phyloP scores from a whole-genome alignment of 805 yeast genomes.

The Cyberlindnera xishuangbannaensis region DNA sequence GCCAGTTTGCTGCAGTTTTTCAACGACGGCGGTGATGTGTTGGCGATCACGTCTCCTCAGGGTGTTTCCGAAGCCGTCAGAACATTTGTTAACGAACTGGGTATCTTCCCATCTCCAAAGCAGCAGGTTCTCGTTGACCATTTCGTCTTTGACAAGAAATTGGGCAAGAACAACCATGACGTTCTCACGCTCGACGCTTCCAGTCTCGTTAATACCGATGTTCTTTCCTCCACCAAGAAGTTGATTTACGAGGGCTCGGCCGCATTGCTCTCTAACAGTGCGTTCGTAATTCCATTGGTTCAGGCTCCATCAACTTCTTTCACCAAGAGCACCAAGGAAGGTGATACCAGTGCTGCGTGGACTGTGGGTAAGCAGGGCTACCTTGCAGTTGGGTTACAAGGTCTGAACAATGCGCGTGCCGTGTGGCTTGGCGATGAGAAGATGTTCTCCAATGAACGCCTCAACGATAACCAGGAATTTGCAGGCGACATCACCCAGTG shows the following conservation, averaged over 20 bases:
- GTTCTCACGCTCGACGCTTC: conserved; percentile 14
- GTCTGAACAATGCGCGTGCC: conserved; percentile 69
- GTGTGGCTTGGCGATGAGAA: conserved; percentile 73
- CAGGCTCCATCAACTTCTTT: conserved; percentile 61
- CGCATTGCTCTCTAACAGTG: conserved; percentile 66
- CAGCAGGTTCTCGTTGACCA: conserved; percentile 61
- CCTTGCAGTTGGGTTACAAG: conserved; percentile 74
- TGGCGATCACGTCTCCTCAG: conserved; percentile 51
- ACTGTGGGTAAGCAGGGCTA: conserved; percentile 75
- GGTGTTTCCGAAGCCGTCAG: conserved; percentile 58
- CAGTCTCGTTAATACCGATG: conserved; percentile 15
- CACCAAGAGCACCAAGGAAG: conserved; percentile 43
- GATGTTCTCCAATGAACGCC: conserved; percentile 39
- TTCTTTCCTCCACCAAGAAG: conserved; percentile 22
- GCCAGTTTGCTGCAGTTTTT: conserved; percentile 53
- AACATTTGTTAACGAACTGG: conserved; percentile 68
- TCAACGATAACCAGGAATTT: conserved; percentile 29
- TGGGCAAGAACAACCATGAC: conserved; percentile 23
- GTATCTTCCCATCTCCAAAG: conserved; percentile 78
- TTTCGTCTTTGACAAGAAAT: conserved; percentile 37
- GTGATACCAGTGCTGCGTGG: conserved; percentile 56
- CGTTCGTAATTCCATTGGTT: conserved; percentile 63
- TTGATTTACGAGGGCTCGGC: conserved; percentile 49
- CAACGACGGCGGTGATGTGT: conserved; percentile 65
- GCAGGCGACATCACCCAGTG: conserved; percentile 51